A percentile compares a stretch with the other conserved stretches of the same genome.
These are phyloP conservation scores for Diophrys sp. DNA, from an alignment of 73 alveolate species.

Conservation along the genomic window DNA sequence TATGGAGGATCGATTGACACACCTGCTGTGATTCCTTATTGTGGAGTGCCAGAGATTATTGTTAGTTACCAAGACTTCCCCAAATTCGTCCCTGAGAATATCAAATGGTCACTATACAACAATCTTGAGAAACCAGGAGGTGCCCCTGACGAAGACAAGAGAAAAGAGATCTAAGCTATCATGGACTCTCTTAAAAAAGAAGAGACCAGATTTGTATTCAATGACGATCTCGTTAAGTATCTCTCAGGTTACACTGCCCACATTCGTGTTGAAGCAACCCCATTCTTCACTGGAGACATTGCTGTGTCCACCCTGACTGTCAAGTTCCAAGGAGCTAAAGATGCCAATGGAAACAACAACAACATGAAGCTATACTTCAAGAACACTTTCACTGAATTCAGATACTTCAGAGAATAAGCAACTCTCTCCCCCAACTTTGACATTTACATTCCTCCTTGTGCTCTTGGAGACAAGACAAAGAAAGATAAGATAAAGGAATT, in stretches of 20 bases:
- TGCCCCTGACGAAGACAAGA: background rate
- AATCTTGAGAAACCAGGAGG: background rate
- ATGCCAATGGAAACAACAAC: no score
- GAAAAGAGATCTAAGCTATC: background rate
- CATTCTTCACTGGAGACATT: background rate
- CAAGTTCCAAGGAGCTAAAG: no score
- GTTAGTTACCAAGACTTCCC: background rate
- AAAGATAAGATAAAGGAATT: background rate
- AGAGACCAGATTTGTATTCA: background rate
- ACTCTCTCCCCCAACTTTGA: background rate
- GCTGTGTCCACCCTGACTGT: background rate
- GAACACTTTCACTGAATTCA: background rate
- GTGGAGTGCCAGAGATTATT: background rate
- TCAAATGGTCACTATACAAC: background rate
- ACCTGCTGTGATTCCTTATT: background rate
- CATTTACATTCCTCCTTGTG: background rate
- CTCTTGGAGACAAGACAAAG: background rate
- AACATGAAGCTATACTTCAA: background rate
- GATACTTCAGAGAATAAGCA: background rate
- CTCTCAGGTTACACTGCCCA: background rate
- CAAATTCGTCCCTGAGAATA: background rate
- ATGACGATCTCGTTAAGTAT: background rate
- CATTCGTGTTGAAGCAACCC: background rate
- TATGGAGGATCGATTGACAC: background rate
- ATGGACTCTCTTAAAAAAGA: background rate